phyloP scores from a whole-genome alignment of 257 asterid species.

The Solanum peruvianum region DNA sequence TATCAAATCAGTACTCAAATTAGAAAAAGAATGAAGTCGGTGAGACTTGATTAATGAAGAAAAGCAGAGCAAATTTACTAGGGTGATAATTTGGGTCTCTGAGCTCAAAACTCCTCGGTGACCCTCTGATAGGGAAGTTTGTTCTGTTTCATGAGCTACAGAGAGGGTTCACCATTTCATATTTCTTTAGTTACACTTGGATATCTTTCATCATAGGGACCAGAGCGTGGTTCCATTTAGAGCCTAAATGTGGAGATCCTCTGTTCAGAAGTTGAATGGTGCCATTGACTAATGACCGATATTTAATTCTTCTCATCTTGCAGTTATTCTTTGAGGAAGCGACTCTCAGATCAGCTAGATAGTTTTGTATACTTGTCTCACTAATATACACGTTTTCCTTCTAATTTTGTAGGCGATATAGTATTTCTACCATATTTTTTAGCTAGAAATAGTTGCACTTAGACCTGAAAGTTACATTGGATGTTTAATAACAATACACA shows the following conservation, averaged over 20 bases:
- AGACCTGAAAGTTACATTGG: not conserved
- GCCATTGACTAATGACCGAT: not conserved
- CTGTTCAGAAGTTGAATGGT: not conserved
- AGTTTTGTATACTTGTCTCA: not conserved
- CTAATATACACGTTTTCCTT: not conserved
- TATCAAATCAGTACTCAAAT: not conserved
- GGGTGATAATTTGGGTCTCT: not conserved
- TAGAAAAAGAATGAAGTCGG: not conserved
- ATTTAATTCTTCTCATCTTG: not conserved
- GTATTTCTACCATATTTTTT: not conserved
- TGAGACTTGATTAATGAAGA: not conserved
- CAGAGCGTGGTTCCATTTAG: not conserved
- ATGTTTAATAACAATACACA: not conserved
- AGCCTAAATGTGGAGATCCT: not conserved
- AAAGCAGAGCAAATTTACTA: not conserved
- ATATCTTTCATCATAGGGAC: not conserved
- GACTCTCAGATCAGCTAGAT: not conserved
- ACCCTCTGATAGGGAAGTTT: not conserved
- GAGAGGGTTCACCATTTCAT: not conserved
- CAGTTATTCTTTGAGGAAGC: not conserved
- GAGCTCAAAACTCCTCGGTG: not conserved
- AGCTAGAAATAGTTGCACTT: not conserved
- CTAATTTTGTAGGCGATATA: not conserved
- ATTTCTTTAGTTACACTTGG: not conserved
- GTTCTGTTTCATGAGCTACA: not conserved